Base-by-base conservation (phyloP, 768 basidiomycete species). In the Lactarius quietus region DNA sequence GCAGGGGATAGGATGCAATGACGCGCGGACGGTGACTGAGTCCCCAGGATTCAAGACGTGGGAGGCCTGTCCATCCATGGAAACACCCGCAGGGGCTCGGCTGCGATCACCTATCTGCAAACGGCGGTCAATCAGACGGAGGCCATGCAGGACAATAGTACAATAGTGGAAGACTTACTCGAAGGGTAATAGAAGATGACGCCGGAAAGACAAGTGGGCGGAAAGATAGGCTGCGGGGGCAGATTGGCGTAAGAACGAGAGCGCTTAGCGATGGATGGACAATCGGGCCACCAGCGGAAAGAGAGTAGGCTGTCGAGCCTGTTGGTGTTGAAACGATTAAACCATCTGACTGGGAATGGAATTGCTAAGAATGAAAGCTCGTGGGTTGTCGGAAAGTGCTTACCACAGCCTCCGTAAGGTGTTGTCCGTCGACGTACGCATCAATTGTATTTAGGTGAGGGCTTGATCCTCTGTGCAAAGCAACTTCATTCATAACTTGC, bases 401-500 rank as follows among this genome's bases (percentile, higher is more conserved):
- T 77, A 95, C 94, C 64, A 97, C 92, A 53, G 93, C 93, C 77
- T 97, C 95, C 2, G 95, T 98, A 29, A 98, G 82, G 78, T 95
- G 94, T 72, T 97, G 93, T 0, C 90, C 93, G 71, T 98, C 93
- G 15, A 96, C 94, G 75, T 83, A 96, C 17, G 94, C 91, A 73
- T 97, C 94, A 62, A 97, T 93, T 5, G 93, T 92, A 70, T 93
- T 95, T 41, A 98, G 80, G 71, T 96, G 95, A 1, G 95, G 90
- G 69, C 91, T 92, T 26, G 92, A 86, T 15, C 95, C 95, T 31
- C 95, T 86, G 75, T 98, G 95, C 39, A 98, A 79, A 3, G 93
- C 88, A 64, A 98, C 86, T 76, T 98, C 95, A 73, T 98, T 98
- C 93, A 98, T 95, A 41, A 96, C 95, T 75, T 96, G 95, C 89